Evolutionary conservation across 345 rosid genomes (phyloP).

Genomic region (Eucalyptus cloeziana): DNA sequence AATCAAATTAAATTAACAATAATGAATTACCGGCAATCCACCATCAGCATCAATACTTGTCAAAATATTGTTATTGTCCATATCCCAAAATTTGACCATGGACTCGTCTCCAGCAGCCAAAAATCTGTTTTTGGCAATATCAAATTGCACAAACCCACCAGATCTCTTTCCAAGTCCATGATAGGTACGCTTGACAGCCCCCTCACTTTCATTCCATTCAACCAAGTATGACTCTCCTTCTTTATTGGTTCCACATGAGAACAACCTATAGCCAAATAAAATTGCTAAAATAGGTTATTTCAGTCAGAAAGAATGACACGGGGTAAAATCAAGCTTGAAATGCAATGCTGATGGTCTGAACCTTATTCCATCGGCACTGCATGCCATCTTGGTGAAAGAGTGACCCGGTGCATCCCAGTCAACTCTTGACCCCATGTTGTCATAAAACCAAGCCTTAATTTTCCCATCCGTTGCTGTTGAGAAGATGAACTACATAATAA

Average conservation of each 20-base stretch:
- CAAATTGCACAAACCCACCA: slow-evolving; percentile 58
- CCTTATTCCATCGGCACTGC: slow-evolving; percentile 73
- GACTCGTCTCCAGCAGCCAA: slow-evolving; percentile 81
- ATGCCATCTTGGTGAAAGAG: slow-evolving; percentile 52
- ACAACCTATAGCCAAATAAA: slow-evolving; percentile 22
- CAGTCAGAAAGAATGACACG: neutral
- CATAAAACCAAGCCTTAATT: too few relatives aligned
- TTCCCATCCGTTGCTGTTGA: too few relatives aligned
- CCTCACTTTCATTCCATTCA: slow-evolving; percentile 73
- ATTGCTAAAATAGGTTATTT: neutral
- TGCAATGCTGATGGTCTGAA: slow-evolving; percentile 1
- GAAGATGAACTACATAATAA: too few relatives aligned
- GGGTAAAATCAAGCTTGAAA: neutral
- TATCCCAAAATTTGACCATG: slow-evolving; percentile 64
- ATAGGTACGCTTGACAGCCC: slow-evolving; percentile 44
- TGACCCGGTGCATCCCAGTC: slow-evolving; percentile 70
- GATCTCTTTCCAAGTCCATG: slow-evolving; percentile 63
- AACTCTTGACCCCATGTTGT: slow-evolving; percentile 17
- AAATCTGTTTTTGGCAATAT: slow-evolving; percentile 56
- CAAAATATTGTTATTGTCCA: slow-evolving; percentile 40
- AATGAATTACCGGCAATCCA: slow-evolving; percentile 52
- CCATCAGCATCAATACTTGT: slow-evolving; percentile 62
- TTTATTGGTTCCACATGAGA: slow-evolving; percentile 70
- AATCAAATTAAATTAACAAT: neutral
- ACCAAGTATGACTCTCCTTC: slow-evolving; percentile 66